Evolutionary conservation across 2,329 filamentous ascomycete species (phyloP).

Genomic region (Botrytis sinoallii): DNA sequence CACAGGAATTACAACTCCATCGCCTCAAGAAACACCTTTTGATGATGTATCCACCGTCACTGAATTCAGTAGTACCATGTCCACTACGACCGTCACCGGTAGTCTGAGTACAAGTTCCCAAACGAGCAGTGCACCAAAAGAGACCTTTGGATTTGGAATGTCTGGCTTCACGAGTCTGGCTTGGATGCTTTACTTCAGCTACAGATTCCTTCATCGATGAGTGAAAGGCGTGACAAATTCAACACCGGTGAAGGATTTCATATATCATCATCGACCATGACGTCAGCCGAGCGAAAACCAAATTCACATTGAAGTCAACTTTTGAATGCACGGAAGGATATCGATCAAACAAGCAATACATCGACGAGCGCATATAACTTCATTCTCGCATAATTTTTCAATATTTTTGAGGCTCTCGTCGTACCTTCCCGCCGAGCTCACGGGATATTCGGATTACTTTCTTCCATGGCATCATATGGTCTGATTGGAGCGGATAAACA

Average conservation of each 20-base stretch:
- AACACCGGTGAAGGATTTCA: not conserved
- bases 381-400: not conserved
- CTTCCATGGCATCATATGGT: not conserved
- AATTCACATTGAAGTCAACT: not conserved
- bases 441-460: not conserved
- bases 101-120: slow-evolving; percentile 9
- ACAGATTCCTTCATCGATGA: slow-evolving; percentile 3
- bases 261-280: not conserved
- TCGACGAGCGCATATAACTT: not conserved
- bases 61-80: slow-evolving; percentile 11
- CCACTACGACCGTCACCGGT: slow-evolving; percentile 14
- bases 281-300: not conserved
- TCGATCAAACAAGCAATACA: not conserved
- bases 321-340: not conserved
- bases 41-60: slow-evolving; percentile 15
- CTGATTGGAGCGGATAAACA: slow-evolving; percentile 33
- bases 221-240: not conserved
- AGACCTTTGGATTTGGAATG: not conserved
- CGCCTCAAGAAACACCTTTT: not conserved
- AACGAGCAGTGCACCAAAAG: not conserved
- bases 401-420: not conserved
- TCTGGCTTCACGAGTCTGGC: not conserved
- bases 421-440: not conserved
- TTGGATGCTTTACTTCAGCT: slow-evolving; percentile 18
- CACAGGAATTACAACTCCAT: not conserved